Evolutionary conservation across 164 flowering plant species (phyloP).

Genomic region (Vitis vinifera): ASM3070453v1 NC_081817.1:3484501-3485000

Average conservation of each 20-base stretch:
- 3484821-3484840: neutral
- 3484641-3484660: constrained; percentile 17
- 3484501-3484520: neutral
- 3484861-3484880: too few relatives aligned
- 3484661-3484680: neutral
- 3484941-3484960: too few relatives aligned
- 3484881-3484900: too few relatives aligned
- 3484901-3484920: too few relatives aligned
- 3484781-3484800: neutral
- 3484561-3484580: neutral
- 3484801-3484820: neutral
- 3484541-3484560: neutral
- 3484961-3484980: neutral
- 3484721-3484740: constrained; percentile 7
- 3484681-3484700: constrained; percentile 9
- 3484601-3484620: neutral
- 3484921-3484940: too few relatives aligned
- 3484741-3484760: neutral
- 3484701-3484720: constrained; percentile 5
- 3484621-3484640: constrained; percentile 10
- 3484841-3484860: too few relatives aligned
- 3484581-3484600: too few relatives aligned
- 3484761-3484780: neutral
- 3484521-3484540: neutral
- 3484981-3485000: constrained; percentile 25